A percentile compares a stretch with the other conserved stretches of the same genome.
Evolutionary conservation across 345 rosid species (phyloP).

Genomic region (Atalantia buxifolia): DNA sequence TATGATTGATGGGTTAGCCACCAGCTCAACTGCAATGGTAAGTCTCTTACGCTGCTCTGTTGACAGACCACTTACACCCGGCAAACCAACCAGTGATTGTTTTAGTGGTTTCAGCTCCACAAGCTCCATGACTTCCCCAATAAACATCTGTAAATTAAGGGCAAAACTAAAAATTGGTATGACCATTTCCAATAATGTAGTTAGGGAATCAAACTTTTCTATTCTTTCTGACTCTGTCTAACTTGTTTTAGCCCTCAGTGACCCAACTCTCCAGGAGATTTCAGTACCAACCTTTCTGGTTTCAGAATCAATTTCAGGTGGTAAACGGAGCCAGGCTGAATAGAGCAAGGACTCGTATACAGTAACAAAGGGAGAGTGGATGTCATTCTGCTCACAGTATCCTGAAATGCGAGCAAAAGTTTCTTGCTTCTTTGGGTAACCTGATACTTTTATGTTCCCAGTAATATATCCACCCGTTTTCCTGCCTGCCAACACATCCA

Average conservation of each 20-base stretch:
- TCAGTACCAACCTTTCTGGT: slow-evolving; percentile 34
- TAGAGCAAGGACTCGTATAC: slow-evolving; percentile 50
- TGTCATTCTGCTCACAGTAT: slow-evolving; percentile 57
- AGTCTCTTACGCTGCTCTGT: slow-evolving; percentile 48
- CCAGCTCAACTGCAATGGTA: slow-evolving; percentile 50
- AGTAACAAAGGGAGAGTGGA: slow-evolving; percentile 54
- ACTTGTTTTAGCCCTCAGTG: background rate
- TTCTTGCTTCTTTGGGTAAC: slow-evolving; percentile 55
- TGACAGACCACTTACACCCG: slow-evolving; percentile 40
- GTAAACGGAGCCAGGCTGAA: slow-evolving; percentile 60
- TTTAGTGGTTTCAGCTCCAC: slow-evolving; percentile 32
- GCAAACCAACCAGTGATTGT: slow-evolving; percentile 40
- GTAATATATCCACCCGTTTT: slow-evolving; percentile 51
- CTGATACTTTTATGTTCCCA: slow-evolving; percentile 40
- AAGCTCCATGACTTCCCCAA: slow-evolving; percentile 46
- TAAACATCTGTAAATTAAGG: background rate
- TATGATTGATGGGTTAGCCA: slow-evolving; percentile 52
- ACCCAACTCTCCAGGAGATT: background rate
- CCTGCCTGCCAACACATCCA: slow-evolving; percentile 60
- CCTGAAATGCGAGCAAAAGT: slow-evolving; percentile 55
- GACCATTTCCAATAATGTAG: background rate
- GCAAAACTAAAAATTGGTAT: background rate
- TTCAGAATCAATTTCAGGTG: slow-evolving; percentile 26
- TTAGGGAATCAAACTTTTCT: background rate
- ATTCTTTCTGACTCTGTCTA: slow-evolving; percentile 60